Conservation (phyloP, 2,329 filamentous ascomycete genomes). For the Byssochlamys sp. region DNA sequence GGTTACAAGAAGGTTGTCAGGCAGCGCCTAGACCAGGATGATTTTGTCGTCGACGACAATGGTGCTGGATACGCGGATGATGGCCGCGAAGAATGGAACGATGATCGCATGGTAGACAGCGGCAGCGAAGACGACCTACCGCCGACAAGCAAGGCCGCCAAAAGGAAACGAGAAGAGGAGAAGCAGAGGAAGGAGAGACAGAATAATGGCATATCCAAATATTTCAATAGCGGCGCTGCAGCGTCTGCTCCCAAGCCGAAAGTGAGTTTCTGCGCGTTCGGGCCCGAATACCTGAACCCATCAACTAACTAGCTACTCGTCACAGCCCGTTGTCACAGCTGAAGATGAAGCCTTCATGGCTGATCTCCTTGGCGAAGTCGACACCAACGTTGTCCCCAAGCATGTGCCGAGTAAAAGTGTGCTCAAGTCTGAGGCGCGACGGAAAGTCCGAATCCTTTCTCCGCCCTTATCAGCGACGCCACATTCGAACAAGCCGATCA, state of each 20-base stretch:
- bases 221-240: conserved; percentile 69
- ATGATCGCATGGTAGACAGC: conserved; percentile 47
- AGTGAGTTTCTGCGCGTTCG: conserved; percentile 39
- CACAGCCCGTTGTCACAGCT: conserved; percentile 64
- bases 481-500: conserved; percentile 45
- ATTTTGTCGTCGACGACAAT: conserved; percentile 98
- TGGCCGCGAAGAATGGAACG: conserved; percentile 84
- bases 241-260: conserved; percentile 64
- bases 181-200: conserved; percentile 75
- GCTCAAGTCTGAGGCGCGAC: conserved; percentile 64
- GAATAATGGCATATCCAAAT: conserved; percentile 86
- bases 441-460: conserved; percentile 70
- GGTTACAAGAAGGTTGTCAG: conserved; percentile 94
- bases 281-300: not conserved
- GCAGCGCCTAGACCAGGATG: conserved; percentile 78
- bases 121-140: conserved; percentile 67
- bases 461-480: conserved; percentile 54
- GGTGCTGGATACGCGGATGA: conserved; percentile 95
- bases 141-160: conserved; percentile 54
- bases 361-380: conserved; percentile 76
- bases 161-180: conserved; percentile 80
- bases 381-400: conserved; percentile 59
- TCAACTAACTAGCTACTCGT: conserved; percentile 15
- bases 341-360: conserved; percentile 83
- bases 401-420: conserved; percentile 50